These are phyloP conservation scores for Trichoderma guizhouense DNA, from an alignment of 2,329 filamentous ascomycete genomes.

Conservation along the genomic window DNA sequence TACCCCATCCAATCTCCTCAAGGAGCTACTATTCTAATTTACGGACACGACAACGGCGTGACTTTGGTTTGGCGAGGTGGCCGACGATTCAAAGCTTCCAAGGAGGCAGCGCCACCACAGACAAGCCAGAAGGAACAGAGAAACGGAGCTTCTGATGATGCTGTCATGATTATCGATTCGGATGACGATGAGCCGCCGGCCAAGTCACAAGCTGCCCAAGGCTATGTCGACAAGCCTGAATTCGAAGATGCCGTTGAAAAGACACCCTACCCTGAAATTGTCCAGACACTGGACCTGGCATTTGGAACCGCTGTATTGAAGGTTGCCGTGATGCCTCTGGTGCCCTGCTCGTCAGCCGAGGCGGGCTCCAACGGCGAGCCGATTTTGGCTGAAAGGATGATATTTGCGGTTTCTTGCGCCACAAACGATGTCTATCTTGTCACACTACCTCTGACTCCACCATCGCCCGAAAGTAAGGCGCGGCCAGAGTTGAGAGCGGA, in stretches of 20 bases:
- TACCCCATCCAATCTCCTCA: conserved; percentile 62
- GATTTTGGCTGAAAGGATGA: conserved; percentile 54
- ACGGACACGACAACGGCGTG: conserved; percentile 61
- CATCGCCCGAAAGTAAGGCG: conserved; percentile 57
- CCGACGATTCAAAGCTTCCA: conserved; percentile 50
- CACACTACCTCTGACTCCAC: conserved; percentile 58
- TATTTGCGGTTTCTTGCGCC: conserved; percentile 59
- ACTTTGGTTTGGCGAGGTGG: conserved; percentile 62
- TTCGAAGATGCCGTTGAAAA: conserved; percentile 54
- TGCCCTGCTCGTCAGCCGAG: conserved; percentile 42
- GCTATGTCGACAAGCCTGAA: conserved; percentile 53
- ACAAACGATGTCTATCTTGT: conserved; percentile 56
- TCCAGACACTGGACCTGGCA: conserved; percentile 60
- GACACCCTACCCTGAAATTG: conserved; percentile 51
- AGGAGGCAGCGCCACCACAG: conserved; percentile 29
- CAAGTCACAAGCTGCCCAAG: conserved; percentile 30
- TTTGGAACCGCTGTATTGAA: conserved; percentile 55
- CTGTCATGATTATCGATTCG: conserved; percentile 61
- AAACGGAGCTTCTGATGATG: conserved; percentile 51
- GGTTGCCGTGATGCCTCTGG: conserved; percentile 54
- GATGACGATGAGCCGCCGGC: conserved; percentile 52
- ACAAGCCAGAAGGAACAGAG: conserved; percentile 41
- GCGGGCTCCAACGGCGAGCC: conserved; percentile 48
- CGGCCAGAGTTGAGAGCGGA: conserved; percentile 50
- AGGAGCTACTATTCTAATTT: conserved; percentile 60